Conservation (phyloP, 2,329 filamentous ascomycete genomes). For the Fusarium sp. region DNA sequence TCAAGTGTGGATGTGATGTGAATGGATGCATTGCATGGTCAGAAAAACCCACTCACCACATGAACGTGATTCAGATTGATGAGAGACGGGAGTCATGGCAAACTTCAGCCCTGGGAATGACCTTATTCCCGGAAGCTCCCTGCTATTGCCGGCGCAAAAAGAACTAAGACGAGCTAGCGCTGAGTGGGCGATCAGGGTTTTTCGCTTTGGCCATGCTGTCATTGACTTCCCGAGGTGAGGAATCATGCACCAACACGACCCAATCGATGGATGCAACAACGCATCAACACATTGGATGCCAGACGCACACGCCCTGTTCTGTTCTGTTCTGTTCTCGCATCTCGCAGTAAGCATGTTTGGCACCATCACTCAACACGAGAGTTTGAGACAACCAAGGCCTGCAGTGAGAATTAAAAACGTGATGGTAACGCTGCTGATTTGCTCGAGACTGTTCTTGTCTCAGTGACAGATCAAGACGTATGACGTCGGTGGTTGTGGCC, state of each 20-base stretch:
- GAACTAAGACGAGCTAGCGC: constrained; percentile 23
- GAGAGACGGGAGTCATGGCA: not conserved
- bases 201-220: constrained; percentile 14
- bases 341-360: constrained; percentile 6
- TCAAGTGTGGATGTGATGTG: not conserved
- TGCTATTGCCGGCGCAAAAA: constrained; percentile 35
- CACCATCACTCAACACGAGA: constrained; percentile 16
- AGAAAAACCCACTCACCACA: not conserved
- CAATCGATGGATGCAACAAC: not conserved
- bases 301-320: constrained; percentile 13
- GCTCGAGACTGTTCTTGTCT: constrained; percentile 1
- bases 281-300: constrained; percentile 6
- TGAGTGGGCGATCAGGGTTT: constrained; percentile 35
- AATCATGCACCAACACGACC: not conserved
- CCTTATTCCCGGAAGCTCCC: constrained; percentile 29
- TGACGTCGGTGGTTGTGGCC: constrained; percentile 35
- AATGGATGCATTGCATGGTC: not conserved
- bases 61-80: not conserved
- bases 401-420: constrained; percentile 22
- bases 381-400: constrained; percentile 20
- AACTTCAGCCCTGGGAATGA: constrained; percentile 13
- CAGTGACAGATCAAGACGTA: constrained; percentile 13
- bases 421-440: not conserved
- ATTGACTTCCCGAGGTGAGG: constrained; percentile 14
- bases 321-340: not conserved